Evolutionary conservation across 2,329 filamentous ascomycete genomes (phyloP), one percentile per base, ranked within the genome.

Genomic region (Hymenotorrendiella dingleyae): DNA sequence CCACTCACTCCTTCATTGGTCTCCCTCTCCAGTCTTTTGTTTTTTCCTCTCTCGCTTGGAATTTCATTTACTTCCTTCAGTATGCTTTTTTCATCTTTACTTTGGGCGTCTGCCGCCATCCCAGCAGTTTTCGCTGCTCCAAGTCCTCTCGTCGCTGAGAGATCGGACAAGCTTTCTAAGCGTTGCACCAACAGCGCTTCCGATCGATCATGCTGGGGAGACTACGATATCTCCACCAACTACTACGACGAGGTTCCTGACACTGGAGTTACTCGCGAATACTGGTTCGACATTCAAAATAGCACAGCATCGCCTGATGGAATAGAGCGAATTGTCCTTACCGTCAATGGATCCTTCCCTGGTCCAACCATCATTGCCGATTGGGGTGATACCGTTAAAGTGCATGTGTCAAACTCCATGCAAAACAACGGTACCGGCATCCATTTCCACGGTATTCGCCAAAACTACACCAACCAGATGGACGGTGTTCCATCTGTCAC

Each of bases 341-440:
- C 60, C 11, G 53, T 64, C 32, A 63, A 64, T 46, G 59, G 58
- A 1, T 49, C 54, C 29, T 62, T 54, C 47, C 62, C 60, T 12
- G 62, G 59, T n/a, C 61, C 61, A 9, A 40, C 48, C 3, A 54
- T 63, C 36, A 52, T 54, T 35, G 61, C 61, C 4, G 21, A 42
- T 21, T 42, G 39, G 39, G 39, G 39, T 14, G 39, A 42, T 19
- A 42, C 22, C 3, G 30, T 42, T 14, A 24, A 84, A 36, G 75
- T 86, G 30, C 78, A 79, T 29, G 72, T 89, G 36, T 72, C 76
- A 61, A 91, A 91, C 62, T 44, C 51, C 12, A 53, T 67, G 24
- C 74, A 78, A 39, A 73, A 87, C 12, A 75, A 68, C 17, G 63
- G 58, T 62, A 70, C 67, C 1, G 64, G 67, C 1, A 59, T 50